Conservation (phyloP, 2,329 filamentous ascomycete genomes). For the Phyllosticta citriasiana region DNA sequence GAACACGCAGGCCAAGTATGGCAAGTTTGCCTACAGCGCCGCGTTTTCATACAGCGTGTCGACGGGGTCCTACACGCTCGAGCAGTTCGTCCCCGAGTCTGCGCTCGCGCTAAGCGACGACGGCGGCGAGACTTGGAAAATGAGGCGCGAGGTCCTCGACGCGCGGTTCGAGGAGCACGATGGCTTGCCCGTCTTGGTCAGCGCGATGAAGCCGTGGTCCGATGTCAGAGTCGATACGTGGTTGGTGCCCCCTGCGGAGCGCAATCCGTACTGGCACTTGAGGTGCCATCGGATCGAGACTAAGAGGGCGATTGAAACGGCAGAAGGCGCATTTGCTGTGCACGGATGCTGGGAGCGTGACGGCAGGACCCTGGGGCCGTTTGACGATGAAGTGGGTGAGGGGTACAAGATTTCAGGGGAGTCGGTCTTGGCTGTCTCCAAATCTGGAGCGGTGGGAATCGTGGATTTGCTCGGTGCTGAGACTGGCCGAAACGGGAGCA, state of each 20-base stretch:
- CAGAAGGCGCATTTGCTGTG: constrained; percentile 67
- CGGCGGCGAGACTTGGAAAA: constrained; percentile 69
- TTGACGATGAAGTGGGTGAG: constrained; percentile 32
- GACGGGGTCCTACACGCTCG: constrained; percentile 63
- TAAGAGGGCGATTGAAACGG: constrained; percentile 54
- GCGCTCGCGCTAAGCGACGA: constrained; percentile 70
- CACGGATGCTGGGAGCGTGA: constrained; percentile 49
- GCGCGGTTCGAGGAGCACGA: constrained; percentile 50
- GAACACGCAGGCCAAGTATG: constrained; percentile 73
- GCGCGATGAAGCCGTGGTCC: constrained; percentile 59
- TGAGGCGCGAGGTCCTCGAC: constrained; percentile 57
- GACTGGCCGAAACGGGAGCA: constrained; percentile 39
- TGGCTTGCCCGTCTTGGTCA: constrained; percentile 51
- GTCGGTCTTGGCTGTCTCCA: constrained; percentile 27
- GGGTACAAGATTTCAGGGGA: constrained; percentile 24
- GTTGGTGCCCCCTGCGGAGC: constrained; percentile 51
- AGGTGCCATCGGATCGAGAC: constrained; percentile 53
- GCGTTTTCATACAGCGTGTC: constrained; percentile 70
- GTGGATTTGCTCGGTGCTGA: constrained; percentile 31
- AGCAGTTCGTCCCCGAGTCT: constrained; percentile 66
- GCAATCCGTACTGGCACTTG: constrained; percentile 60
- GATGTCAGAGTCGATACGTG: constrained; percentile 58
- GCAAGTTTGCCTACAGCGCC: constrained; percentile 67
- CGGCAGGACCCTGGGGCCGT: constrained; percentile 42
- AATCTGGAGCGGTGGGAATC: constrained; percentile 43